phyloP scores from a whole-genome alignment of 345 rosid species.

The Hibiscus tridactylites region DNA sequence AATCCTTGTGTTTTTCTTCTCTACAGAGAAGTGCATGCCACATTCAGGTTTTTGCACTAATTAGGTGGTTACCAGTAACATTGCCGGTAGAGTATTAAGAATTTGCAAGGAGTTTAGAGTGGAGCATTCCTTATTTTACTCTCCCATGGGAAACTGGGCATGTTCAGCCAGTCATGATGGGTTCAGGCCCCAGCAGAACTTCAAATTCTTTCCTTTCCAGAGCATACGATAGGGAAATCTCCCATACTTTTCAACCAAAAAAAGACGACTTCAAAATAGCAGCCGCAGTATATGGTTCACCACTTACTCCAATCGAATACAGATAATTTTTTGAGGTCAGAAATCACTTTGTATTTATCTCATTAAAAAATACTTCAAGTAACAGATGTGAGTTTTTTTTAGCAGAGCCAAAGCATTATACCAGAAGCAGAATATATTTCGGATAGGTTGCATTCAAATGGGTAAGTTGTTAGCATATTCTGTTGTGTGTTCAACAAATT shows the following conservation, averaged over 20 bases:
- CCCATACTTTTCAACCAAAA: slow-evolving; percentile 15
- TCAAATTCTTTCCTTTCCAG: slow-evolving; percentile 37
- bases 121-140: slow-evolving; percentile 85
- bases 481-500: neutral
- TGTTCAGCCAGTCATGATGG: slow-evolving; percentile 46
- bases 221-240: slow-evolving; percentile 14
- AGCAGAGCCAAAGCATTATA: slow-evolving; percentile 52
- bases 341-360: neutral
- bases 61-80: slow-evolving; percentile 68
- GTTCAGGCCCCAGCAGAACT: slow-evolving; percentile 34
- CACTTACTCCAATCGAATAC: slow-evolving; percentile 72
- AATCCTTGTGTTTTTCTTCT: slow-evolving; percentile 5
- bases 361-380: neutral
- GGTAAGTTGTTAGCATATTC: slow-evolving; percentile 32
- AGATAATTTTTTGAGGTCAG: slow-evolving; percentile 64
- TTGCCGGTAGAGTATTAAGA: slow-evolving; percentile 75
- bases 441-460: slow-evolving; percentile 40
- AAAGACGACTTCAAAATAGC: slow-evolving; percentile 26
- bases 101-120: slow-evolving; percentile 55
- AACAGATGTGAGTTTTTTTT: slow-evolving; percentile 4
- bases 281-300: slow-evolving; percentile 51
- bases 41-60: slow-evolving; percentile 86
- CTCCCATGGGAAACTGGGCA: slow-evolving; percentile 85
- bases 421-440: slow-evolving; percentile 66
- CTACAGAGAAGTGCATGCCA: slow-evolving; percentile 72